These are phyloP conservation scores for Lathyrus tuberosus DNA, from an alignment of 306 rosid species.

Conservation along the genomic window DNA sequence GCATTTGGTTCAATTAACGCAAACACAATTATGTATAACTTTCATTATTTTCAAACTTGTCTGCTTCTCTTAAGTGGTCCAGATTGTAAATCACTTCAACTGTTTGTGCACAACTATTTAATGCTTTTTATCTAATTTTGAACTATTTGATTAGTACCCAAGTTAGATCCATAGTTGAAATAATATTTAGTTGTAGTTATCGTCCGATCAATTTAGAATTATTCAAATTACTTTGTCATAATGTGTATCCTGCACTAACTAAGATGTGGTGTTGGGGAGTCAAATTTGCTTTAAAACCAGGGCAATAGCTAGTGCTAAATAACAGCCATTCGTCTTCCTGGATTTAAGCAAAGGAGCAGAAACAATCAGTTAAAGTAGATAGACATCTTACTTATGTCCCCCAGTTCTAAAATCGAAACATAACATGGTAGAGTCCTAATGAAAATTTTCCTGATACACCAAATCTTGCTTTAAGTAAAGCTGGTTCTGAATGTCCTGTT, in stretches of 20 bases:
- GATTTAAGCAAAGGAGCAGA: constrained; percentile 29
- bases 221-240: background rate
- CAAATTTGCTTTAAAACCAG: constrained; percentile 6
- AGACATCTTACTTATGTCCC: constrained; percentile 8
- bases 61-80: background rate
- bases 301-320: constrained; percentile 20
- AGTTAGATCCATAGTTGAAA: background rate
- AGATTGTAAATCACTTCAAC: background rate
- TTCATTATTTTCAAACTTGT: background rate
- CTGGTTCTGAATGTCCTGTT: constrained; percentile 29
- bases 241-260: constrained; percentile 19
- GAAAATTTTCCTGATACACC: constrained; percentile 15
- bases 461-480: constrained; percentile 37
- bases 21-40: background rate
- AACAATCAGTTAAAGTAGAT: constrained; percentile 26
- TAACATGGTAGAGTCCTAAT: background rate
- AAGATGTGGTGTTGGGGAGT: constrained; percentile 11
- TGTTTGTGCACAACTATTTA: background rate
- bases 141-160: background rate
- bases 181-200: background rate
- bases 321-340: constrained; percentile 14
- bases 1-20: background rate
- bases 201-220: background rate
- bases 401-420: constrained; percentile 12
- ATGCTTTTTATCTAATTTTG: background rate